These are phyloP conservation scores for Leishmania martiniquensis DNA, from an alignment of 208 protist genomes.

Conservation along the genomic window DNA sequence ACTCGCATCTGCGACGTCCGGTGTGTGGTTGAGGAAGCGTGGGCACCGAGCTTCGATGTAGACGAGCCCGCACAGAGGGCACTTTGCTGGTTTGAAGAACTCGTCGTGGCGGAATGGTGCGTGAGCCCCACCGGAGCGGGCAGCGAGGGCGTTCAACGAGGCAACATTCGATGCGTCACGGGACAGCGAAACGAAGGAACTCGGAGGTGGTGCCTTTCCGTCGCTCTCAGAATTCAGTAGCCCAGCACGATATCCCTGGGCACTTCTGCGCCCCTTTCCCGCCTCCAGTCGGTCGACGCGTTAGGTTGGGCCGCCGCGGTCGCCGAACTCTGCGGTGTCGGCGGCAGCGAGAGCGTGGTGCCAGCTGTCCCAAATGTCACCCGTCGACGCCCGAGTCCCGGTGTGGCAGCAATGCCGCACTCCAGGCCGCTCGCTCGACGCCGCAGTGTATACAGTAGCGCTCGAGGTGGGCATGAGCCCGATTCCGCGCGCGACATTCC, in stretches of 20 bases:
- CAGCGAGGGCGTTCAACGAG: neutral
- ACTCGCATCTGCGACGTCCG: conserved; percentile 38
- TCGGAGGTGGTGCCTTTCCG: neutral
- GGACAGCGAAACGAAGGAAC: neutral
- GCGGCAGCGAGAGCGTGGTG: neutral
- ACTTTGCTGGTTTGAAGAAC: conserved; percentile 72
- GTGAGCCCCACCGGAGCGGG: too few species aligned
- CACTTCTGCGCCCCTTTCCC: neutral
- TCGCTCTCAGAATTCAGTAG: neutral
- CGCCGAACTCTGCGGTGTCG: neutral
- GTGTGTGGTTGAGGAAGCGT: conserved; percentile 55
- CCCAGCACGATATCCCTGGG: neutral
- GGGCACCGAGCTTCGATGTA: conserved; percentile 81
- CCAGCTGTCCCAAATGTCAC: neutral
- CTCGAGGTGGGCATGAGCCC: conserved; percentile 81
- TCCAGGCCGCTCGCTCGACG: conserved; percentile 21
- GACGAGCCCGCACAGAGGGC: conserved; percentile 57
- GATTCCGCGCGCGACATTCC: conserved; percentile 58
- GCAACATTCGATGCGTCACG: neutral
- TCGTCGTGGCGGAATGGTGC: conserved; percentile 12
- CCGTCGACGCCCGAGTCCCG: neutral
- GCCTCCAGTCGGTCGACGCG: neutral
- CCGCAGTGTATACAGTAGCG: conserved; percentile 83
- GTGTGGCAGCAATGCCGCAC: conserved; percentile 1
- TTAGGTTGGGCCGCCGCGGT: neutral